These are phyloP conservation scores for Spergularia azorica DNA, from an alignment of 179 eudicot species.

Conservation along the genomic window DNA sequence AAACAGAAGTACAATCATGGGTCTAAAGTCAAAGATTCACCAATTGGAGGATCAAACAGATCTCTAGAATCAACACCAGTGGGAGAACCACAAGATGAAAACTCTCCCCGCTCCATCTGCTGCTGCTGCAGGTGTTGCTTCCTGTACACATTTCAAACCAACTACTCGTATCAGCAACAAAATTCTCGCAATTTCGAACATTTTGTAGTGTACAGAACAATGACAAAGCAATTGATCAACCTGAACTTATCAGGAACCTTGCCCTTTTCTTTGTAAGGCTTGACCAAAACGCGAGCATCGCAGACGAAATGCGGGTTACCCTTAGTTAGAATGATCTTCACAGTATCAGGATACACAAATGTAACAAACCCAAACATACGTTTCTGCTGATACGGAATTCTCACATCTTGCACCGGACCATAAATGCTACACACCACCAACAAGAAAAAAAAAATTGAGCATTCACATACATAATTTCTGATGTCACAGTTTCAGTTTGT, in stretches of 20 bases:
- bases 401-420: slow-evolving; percentile 61
- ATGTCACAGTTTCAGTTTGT: neutral
- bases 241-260: slow-evolving; percentile 69
- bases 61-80: slow-evolving; percentile 60
- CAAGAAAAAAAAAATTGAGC: slow-evolving; percentile 1
- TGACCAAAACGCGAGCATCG: slow-evolving; percentile 47
- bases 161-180: neutral
- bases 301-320: slow-evolving; percentile 49
- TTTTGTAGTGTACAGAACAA: neutral
- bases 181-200: neutral
- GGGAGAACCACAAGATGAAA: slow-evolving; percentile 54
- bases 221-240: neutral
- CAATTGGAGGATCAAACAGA: slow-evolving; percentile 57
- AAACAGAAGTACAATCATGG: neutral
- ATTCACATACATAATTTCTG: neutral
- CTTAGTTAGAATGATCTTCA: slow-evolving; percentile 32
- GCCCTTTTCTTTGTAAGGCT: slow-evolving; percentile 57
- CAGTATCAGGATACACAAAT: slow-evolving; percentile 41
- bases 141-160: slow-evolving; percentile 35
- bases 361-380: slow-evolving; percentile 65
- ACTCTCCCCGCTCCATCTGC: slow-evolving; percentile 61
- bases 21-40: slow-evolving; percentile 29
- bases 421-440: slow-evolving; percentile 14
- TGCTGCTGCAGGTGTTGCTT: slow-evolving; percentile 52
- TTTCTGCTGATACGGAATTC: slow-evolving; percentile 65